phyloP scores from a whole-genome alignment of 805 yeast genomes.

The Wickerhamiella domercqiae region DNA sequence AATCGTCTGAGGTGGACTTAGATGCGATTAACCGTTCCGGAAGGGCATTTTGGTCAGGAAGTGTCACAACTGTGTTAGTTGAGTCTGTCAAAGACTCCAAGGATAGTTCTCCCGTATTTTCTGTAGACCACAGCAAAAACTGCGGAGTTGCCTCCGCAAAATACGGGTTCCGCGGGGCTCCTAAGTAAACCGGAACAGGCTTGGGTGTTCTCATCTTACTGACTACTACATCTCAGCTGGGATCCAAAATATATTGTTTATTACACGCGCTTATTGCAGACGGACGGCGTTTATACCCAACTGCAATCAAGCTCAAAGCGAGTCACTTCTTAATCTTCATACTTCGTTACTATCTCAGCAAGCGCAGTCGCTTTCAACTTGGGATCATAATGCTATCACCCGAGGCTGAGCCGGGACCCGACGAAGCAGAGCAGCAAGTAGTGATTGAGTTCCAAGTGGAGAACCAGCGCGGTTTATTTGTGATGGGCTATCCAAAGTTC shows the following conservation, averaged over 20 bases:
- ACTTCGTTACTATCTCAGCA: no score
- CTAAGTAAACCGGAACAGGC: not conserved
- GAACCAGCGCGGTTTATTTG: slow-evolving; percentile 28
- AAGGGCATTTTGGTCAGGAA: not conserved
- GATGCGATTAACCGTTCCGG: no score
- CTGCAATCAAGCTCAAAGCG: no score
- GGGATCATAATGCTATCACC: no score
- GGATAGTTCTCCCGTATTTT: not conserved
- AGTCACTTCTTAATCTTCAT: no score
- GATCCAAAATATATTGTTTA: no score
- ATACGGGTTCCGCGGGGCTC: not conserved
- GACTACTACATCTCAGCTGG: no score
- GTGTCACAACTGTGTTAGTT: not conserved
- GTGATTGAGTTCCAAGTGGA: slow-evolving; percentile 23
- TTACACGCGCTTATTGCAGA: no score
- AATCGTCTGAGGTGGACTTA: no score
- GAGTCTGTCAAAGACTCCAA: not conserved
- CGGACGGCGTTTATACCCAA: no score
- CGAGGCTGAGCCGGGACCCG: not conserved
- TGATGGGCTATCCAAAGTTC: slow-evolving; percentile 27
- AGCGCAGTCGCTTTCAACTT: no score
- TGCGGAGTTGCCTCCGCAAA: not conserved
- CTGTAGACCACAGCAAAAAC: not conserved
- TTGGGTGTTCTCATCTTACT: no score
- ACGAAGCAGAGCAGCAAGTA: not conserved